phyloP scores from a whole-genome alignment of 371 early-diverging fungal species.

The Circinella minor region DNA sequence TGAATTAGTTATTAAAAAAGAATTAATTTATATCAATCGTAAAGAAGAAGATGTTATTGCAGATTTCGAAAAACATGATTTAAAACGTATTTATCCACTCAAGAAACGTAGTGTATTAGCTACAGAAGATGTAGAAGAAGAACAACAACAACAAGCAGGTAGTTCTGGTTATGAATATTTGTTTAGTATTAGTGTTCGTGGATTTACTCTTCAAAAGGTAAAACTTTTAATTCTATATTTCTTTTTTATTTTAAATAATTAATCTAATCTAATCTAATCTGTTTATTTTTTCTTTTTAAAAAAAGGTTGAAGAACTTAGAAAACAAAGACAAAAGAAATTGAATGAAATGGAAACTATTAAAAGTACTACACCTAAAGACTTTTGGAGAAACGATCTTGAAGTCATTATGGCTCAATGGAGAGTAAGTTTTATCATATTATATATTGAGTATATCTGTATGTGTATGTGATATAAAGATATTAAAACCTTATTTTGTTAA shows the following conservation, averaged over 20 bases:
- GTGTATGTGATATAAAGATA: no score
- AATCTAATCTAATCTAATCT: background rate
- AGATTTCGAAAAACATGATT: constrained; percentile 80
- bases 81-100: constrained; percentile 61
- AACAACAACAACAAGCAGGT: constrained; percentile 14
- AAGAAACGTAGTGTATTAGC: constrained; percentile 47
- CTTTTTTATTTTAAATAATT: background rate
- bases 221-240: background rate
- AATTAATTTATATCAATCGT: constrained; percentile 87
- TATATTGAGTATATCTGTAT: no score
- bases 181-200: constrained; percentile 92
- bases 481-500: no score
- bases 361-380: constrained; percentile 73
- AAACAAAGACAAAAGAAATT: constrained; percentile 76
- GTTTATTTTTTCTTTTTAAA: background rate
- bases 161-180: constrained; percentile 92
- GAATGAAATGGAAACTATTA: constrained; percentile 73
- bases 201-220: constrained; percentile 91
- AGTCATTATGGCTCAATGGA: constrained; percentile 76
- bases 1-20: constrained; percentile 86
- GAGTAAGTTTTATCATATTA: constrained; percentile 32
- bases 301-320: constrained; percentile 75
- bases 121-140: constrained; percentile 51
- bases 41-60: constrained; percentile 80
- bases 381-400: constrained; percentile 96